Conservation (phyloP, 805 yeast genomes). For the Ogataea thermomethanolica region DNA sequence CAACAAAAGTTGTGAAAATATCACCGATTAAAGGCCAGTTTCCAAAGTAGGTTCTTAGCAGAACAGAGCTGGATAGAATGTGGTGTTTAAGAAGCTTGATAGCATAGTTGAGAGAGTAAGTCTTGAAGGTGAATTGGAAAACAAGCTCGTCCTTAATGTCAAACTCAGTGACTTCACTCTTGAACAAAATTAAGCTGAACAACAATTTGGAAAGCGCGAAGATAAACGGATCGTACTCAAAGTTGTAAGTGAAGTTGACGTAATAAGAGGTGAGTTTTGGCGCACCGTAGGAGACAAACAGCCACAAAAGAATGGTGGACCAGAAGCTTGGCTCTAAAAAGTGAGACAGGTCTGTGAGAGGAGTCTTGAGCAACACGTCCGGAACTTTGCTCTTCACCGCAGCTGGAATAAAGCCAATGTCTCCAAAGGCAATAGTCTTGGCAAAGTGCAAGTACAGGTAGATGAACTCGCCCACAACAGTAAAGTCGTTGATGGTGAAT, state of each 20-base stretch:
- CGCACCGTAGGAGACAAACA: conserved; percentile 35
- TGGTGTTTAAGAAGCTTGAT: conserved; percentile 19
- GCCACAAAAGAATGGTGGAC: conserved; percentile 40
- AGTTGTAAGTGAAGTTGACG: conserved; percentile 52
- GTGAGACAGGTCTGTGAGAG: conserved; percentile 37
- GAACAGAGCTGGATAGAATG: conserved; percentile 33
- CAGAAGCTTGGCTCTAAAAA: conserved; percentile 31
- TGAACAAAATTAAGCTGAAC: conserved; percentile 36
- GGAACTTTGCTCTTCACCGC: conserved; percentile 26
- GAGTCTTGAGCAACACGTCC: conserved; percentile 14
- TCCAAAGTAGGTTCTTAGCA: conserved; percentile 43
- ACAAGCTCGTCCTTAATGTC: conserved; percentile 30
- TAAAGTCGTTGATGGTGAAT: conserved; percentile 28
- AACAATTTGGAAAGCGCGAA: conserved; percentile 45
- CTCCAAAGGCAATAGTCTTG: conserved; percentile 16
- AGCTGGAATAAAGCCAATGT: conserved; percentile 24
- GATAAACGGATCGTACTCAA: conserved; percentile 51
- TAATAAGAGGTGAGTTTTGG: conserved; percentile 48
- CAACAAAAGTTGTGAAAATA: conserved; percentile 42
- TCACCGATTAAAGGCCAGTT: conserved; percentile 45
- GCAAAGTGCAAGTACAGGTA: conserved; percentile 17
- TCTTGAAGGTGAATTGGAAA: conserved; percentile 30
- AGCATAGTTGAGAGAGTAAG: conserved; percentile 26
- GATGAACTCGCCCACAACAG: conserved; percentile 23
- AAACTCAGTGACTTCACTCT: conserved; percentile 19